These are phyloP conservation scores for Brettanomyces nanus DNA, from an alignment of 805 yeast genomes.

Conservation along the genomic window DNA sequence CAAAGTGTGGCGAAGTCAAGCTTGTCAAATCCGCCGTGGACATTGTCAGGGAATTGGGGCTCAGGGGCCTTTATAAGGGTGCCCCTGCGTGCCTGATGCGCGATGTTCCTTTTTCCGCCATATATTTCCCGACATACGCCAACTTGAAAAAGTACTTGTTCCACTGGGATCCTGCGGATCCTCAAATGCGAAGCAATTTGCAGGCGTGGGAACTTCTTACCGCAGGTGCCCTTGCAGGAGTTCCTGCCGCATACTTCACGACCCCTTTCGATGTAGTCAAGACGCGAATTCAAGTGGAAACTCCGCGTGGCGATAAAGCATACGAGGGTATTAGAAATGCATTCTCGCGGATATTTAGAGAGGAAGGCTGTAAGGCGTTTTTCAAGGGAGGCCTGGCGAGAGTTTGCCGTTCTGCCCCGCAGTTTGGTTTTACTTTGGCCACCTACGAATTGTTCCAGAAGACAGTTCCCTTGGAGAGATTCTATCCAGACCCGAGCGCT, in stretches of 20 bases:
- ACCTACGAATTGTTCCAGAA: slow-evolving; percentile 87
- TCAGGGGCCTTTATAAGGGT: slow-evolving; percentile 85
- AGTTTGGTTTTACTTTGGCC: slow-evolving; percentile 96
- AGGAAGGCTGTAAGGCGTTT: slow-evolving; percentile 80
- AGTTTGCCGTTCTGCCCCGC: slow-evolving; percentile 92
- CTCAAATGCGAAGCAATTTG: slow-evolving; percentile 48
- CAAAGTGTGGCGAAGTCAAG: slow-evolving; percentile 19
- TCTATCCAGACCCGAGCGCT: slow-evolving; percentile 26
- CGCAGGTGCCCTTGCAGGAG: slow-evolving; percentile 94
- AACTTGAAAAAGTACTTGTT: slow-evolving; percentile 79
- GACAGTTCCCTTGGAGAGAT: slow-evolving; percentile 55
- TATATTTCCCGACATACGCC: slow-evolving; percentile 95
- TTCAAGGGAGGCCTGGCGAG: slow-evolving; percentile 97
- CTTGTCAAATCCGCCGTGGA: slow-evolving; percentile 52
- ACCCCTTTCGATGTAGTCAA: slow-evolving; percentile 97
- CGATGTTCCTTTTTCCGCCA: slow-evolving; percentile 95
- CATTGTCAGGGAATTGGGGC: slow-evolving; percentile 71
- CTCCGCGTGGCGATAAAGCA: slow-evolving; percentile 65
- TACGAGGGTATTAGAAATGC: slow-evolving; percentile 78
- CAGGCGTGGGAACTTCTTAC: slow-evolving; percentile 76
- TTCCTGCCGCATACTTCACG: slow-evolving; percentile 94
- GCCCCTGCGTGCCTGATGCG: slow-evolving; percentile 84
- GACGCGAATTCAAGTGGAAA: slow-evolving; percentile 85
- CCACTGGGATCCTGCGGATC: slow-evolving; percentile 68
- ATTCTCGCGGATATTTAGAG: slow-evolving; percentile 58